Evolutionary conservation across 2,329 filamentous ascomycete genomes (phyloP), one percentile per base, ranked within the genome.

Genomic region (Pochonia chlamydosporia): DNA sequence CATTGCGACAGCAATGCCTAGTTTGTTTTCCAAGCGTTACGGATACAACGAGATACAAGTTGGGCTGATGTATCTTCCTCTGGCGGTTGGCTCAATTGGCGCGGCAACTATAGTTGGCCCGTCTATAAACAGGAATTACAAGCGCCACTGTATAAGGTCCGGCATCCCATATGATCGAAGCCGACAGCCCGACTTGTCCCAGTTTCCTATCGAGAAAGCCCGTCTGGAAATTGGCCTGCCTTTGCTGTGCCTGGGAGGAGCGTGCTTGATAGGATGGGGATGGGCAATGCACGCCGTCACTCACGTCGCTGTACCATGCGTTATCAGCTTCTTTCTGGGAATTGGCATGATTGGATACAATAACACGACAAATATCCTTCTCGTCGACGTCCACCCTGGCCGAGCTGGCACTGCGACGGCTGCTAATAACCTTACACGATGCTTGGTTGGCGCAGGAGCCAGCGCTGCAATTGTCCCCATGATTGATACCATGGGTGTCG

Each of bases 91-190:
- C 1, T 75, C 73, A n/a, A 64, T 75, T 11, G 56, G 70, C 2
- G 68, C 75, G 0, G 73, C 72, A 1, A 53, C 69, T 8, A 56
- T 69, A 3, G 67, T 68, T 3, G 82, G 85, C 1, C 71, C 72
- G 2, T 54, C 81, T 2, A 73, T 87, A 30, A 85, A 89, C 61
- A 75, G 75, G 65, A 88, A 87, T 60, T 90, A 82, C 60, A 72
- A 75, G 2, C 77, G 83, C 1, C 74, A 84, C 49, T 82, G 83
- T 11, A 59, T 63, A 9, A 68, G 64, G 5, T 61, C 79, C 0
- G 76, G 76, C 9, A 64, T 85, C 9, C 58, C 70, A 0, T 71
- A 83, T 46, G 74, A 74, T 47, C 73, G 72, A 53, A 75, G 69
- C 41, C 74, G 76, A 9, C 75, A 75, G 52, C 67, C 69, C 26